Conservation (phyloP, 2,329 filamentous ascomycete species). For the Xylaria sp. region DNA sequence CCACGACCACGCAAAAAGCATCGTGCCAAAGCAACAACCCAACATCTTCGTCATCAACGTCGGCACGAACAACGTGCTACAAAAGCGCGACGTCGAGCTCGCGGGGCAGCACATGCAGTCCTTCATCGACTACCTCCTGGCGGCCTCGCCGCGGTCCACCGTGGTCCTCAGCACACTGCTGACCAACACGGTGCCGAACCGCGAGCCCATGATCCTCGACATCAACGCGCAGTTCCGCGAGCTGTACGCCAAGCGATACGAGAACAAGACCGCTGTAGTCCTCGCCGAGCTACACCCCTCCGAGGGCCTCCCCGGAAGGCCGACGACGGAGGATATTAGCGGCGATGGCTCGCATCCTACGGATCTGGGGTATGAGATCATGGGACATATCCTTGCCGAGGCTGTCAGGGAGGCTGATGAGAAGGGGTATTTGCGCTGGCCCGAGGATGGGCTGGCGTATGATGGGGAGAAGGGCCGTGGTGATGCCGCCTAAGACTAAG, state of each 20-base stretch:
- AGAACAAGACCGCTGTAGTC: constrained; percentile 35
- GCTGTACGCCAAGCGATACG: constrained; percentile 35
- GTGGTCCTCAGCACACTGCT: constrained; percentile 41
- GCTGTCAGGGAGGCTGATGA: constrained; percentile 35
- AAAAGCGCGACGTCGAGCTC: constrained; percentile 35
- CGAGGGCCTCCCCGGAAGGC: constrained; percentile 32
- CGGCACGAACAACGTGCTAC: constrained; percentile 44
- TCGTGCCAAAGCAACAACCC: constrained; percentile 36
- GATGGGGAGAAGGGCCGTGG: constrained; percentile 36
- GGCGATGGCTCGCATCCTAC: constrained; percentile 39
- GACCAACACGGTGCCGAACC: constrained; percentile 38
- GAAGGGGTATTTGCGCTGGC: constrained; percentile 36
- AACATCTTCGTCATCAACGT: constrained; percentile 44
- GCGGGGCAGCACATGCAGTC: constrained; percentile 36
- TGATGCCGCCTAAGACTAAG: constrained; percentile 11
- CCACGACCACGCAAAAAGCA: constrained; percentile 36
- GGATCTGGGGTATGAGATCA: constrained; percentile 37
- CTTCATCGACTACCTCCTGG: constrained; percentile 41
- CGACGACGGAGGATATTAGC: constrained; percentile 36
- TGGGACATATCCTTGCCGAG: constrained; percentile 37
- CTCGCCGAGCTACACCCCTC: constrained; percentile 42
- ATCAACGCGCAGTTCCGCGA: constrained; percentile 40
- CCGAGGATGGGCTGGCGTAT: constrained; percentile 34
- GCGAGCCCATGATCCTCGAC: constrained; percentile 36
- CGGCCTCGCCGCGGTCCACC: constrained; percentile 36